phyloP scores from a whole-genome alignment of 2,329 filamentous ascomycete genomes.

The Xylaria arbuscula region DNA sequence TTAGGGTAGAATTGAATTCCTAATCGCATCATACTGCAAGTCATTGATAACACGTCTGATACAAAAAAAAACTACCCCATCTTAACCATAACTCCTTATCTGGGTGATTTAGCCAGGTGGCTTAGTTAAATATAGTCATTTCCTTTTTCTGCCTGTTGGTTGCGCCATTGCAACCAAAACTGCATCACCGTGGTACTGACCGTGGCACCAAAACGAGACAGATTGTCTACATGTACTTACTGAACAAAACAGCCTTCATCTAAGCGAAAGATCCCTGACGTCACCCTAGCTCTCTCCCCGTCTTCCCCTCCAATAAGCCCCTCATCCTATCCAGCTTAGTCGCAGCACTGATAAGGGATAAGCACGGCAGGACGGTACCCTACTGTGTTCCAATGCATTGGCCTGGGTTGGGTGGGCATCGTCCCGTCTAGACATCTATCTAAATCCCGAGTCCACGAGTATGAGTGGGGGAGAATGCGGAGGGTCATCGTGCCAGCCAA shows the following conservation, averaged over 20 bases:
- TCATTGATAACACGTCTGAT: too few species aligned
- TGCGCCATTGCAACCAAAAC: background rate
- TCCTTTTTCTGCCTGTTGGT: background rate
- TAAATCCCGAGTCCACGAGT: background rate
- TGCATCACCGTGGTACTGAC: background rate
- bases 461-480: background rate
- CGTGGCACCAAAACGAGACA: background rate
- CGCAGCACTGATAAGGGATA: constrained; percentile 19
- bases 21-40: too few species aligned
- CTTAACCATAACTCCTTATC: too few species aligned
- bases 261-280: constrained; percentile 27
- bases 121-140: background rate
- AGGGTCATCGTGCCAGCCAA: background rate
- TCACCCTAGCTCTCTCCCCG: constrained; percentile 27
- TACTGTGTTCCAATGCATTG: too few species aligned
- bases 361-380: background rate
- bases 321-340: constrained; percentile 21
- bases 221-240: too few species aligned
- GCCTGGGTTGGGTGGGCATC: too few species aligned
- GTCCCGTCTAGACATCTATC: too few species aligned
- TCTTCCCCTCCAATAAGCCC: constrained; percentile 16
- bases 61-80: too few species aligned
- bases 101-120: too few species aligned
- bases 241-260: background rate
- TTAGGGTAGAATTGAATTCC: too few species aligned